Conservation (phyloP, 2,329 filamentous ascomycete genomes). For the Xylariomycetidae sp. region DNA sequence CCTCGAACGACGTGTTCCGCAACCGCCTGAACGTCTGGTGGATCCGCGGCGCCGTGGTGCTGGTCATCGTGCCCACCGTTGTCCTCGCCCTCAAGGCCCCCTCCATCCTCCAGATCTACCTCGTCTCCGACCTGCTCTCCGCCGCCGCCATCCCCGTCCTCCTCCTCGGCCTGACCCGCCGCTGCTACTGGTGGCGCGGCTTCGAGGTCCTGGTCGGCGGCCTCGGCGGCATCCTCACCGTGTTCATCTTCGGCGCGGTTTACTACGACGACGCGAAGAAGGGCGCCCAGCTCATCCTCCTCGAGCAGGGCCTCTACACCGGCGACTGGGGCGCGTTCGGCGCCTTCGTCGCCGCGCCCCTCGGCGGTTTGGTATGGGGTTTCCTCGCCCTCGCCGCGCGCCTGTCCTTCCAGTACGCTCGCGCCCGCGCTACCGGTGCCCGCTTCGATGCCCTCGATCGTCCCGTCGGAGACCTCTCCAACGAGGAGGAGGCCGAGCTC, state of each 20-base stretch:
- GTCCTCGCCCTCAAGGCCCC: slow-evolving; percentile 69
- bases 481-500: slow-evolving; percentile 18
- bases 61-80: slow-evolving; percentile 68
- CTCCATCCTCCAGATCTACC: slow-evolving; percentile 72
- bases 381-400: slow-evolving; percentile 56
- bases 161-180: slow-evolving; percentile 62
- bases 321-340: slow-evolving; percentile 79
- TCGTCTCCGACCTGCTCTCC: slow-evolving; percentile 75
- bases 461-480: slow-evolving; percentile 26
- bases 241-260: slow-evolving; percentile 74
- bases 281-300: slow-evolving; percentile 62
- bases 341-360: slow-evolving; percentile 72
- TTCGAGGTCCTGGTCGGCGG: slow-evolving; percentile 76
- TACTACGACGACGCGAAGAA: slow-evolving; percentile 64
- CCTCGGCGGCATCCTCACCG: slow-evolving; percentile 68
- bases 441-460: slow-evolving; percentile 64
- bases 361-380: slow-evolving; percentile 69
- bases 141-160: slow-evolving; percentile 70
- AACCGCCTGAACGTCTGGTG: slow-evolving; percentile 72
- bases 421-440: slow-evolving; percentile 51
- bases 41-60: slow-evolving; percentile 62
- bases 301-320: slow-evolving; percentile 68
- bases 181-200: slow-evolving; percentile 67
- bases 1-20: slow-evolving; percentile 78
- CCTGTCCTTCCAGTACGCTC: slow-evolving; percentile 50